Evolutionary conservation across 1,284 basidiomycete species (phyloP).

Genomic region (Ceratobasidium sp.): DNA sequence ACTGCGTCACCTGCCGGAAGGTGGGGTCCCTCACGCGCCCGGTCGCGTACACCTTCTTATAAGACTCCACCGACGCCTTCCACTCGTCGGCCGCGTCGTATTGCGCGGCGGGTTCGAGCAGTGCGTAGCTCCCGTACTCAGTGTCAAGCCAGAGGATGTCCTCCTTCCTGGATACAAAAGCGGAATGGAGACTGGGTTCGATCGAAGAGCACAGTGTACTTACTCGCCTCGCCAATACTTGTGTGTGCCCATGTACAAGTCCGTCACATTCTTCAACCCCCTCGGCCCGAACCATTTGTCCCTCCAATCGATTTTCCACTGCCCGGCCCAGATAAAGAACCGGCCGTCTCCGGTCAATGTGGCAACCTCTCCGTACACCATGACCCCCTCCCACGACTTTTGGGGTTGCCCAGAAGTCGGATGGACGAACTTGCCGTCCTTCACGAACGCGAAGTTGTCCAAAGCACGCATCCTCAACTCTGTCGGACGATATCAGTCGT

Average conservation of each 20-base stretch:
- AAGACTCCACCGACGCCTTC: background rate
- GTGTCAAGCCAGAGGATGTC: slow-evolving; percentile 21
- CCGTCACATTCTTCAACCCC: background rate
- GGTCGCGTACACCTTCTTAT: too few species aligned
- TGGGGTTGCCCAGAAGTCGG: too few species aligned
- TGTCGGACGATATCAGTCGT: too few species aligned
- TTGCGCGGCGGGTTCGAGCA: background rate
- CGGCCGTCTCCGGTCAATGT: background rate
- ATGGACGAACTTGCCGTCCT: too few species aligned
- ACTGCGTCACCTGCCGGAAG: too few species aligned
- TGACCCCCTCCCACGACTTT: slow-evolving; percentile 2
- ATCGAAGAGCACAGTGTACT: background rate
- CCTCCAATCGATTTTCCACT: background rate
- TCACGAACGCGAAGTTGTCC: too few species aligned
- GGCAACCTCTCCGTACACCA: background rate
- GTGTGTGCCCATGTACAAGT: background rate
- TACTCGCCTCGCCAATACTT: slow-evolving; percentile 14
- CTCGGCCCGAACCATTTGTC: background rate
- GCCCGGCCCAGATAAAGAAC: slow-evolving; percentile 10
- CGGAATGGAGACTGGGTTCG: background rate
- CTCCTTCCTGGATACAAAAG: background rate
- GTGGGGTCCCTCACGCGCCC: too few species aligned
- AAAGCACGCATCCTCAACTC: too few species aligned
- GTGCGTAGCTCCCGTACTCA: background rate
- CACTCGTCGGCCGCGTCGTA: background rate